These are phyloP conservation scores for Margaritispora aquatica DNA, from an alignment of 495 filamentous ascomycete species.

Conservation along the genomic window DNA sequence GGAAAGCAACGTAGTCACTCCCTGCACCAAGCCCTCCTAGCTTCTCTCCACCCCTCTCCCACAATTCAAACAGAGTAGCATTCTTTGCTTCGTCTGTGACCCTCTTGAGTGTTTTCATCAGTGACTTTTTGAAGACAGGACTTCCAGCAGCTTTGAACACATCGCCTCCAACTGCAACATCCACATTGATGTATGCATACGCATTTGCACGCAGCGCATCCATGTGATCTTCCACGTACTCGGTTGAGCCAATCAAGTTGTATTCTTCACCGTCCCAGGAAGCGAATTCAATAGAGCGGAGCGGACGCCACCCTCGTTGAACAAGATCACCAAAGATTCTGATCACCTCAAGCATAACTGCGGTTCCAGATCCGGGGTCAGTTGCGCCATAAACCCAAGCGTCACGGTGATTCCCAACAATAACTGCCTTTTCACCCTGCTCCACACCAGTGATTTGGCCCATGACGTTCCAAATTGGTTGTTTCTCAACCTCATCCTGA, in stretches of 20 bases:
- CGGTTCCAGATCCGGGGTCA: conserved; percentile 83
- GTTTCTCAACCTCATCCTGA: conserved; percentile 75
- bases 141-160: conserved; percentile 71
- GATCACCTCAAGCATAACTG: conserved; percentile 82
- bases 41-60: conserved; percentile 57
- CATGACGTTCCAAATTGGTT: conserved; percentile 86
- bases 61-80: conserved; percentile 64
- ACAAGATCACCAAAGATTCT: conserved; percentile 75
- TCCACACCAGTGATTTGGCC: conserved; percentile 79
- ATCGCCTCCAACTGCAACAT: conserved; percentile 69
- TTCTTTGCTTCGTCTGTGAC: conserved; percentile 68
- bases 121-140: conserved; percentile 66
- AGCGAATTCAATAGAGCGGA: conserved; percentile 87
- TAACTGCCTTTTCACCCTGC: conserved; percentile 75
- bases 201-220: conserved; percentile 66
- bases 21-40: conserved; percentile 70
- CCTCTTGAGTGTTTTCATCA: conserved; percentile 66
- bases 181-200: conserved; percentile 88
- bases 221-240: conserved; percentile 88
- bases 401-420: conserved; percentile 91
- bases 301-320: conserved; percentile 76
- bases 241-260: conserved; percentile 90
- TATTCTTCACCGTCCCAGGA: conserved; percentile 95
- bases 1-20: conserved; percentile 90
- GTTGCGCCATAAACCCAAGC: conserved; percentile 86